Evolutionary conservation across 495 filamentous ascomycete species (phyloP), one percentile per base, ranked within the genome.

Genomic region (Amniculicola lignicola): DNA sequence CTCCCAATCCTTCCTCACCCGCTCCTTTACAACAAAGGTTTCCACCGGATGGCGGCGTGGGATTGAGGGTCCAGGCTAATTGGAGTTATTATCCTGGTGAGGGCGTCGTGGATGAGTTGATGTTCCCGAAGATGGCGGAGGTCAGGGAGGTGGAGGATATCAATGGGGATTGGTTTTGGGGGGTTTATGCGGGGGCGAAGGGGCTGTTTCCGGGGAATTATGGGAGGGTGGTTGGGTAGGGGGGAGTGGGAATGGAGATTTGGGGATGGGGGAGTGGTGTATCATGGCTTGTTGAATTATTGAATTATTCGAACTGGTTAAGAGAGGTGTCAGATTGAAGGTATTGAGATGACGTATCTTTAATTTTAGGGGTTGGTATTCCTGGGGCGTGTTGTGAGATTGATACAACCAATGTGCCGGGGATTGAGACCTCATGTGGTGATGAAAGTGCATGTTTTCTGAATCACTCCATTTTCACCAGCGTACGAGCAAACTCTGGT

Each of bases 141-240:
- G 79, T 96, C 10, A 75, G 76, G 2, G 90, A 95, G 74, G 82
- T 82, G 28, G 82, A 88, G 70, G 84, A 88, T 68, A 80, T 91
- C 38, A 95, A 93, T 69, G 88, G 82, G 33, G 89, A 94, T 68
- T 96, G 89, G 89, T 87, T 75, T 50, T 82, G 82, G 73, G 90
- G 90, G 0, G 80, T 76, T 28, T 96, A 94, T 76, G 84, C 86
- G 67, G 88, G 87, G 15, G 71, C 67, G 25, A 80, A 77, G 52
- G 89, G 89, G 0, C 54, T 95, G 57, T 91, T 95, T 68, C 89
- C 89, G 3, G 81, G 82, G 18, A 72, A 76, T 23, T 88, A 89
- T 77, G 85, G 51, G 47, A 56, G 40, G 40, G 55, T 57, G 39
- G 55, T 66, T 77, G 21, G 70, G 56, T 50, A 40, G 1, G 12